These are phyloP conservation scores for Plectranthus barbatus DNA, from an alignment of 257 asterid genomes.

Conservation along the genomic window DNA sequence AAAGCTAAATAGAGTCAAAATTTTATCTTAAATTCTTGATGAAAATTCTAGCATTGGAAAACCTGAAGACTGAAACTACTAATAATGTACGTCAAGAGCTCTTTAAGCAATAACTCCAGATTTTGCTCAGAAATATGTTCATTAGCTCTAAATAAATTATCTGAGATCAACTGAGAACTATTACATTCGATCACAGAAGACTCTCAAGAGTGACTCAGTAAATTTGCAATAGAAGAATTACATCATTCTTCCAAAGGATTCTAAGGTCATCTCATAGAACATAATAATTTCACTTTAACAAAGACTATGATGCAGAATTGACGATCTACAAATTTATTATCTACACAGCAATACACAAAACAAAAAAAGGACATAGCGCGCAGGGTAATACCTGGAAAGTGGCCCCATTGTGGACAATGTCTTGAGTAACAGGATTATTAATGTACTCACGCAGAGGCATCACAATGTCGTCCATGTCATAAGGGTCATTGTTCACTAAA, in stretches of 20 bases:
- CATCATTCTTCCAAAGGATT: background rate
- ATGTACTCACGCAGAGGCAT: constrained; percentile 86
- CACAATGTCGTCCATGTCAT: constrained; percentile 57
- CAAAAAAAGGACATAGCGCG: background rate
- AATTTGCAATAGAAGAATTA: background rate
- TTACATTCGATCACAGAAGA: too few species aligned
- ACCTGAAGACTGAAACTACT: too few species aligned
- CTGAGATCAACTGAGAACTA: too few species aligned
- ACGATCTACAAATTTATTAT: background rate
- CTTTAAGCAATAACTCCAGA: too few species aligned
- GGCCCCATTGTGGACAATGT: constrained; percentile 90
- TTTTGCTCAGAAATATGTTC: too few species aligned
- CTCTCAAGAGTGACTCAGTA: background rate
- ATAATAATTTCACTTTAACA: background rate
- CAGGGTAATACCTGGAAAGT: constrained; percentile 80
- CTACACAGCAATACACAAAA: background rate
- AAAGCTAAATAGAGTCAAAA: too few species aligned
- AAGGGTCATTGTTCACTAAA: constrained; percentile 42
- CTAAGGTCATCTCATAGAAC: background rate
- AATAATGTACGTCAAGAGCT: too few species aligned
- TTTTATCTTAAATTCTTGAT: too few species aligned
- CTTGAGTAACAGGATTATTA: constrained; percentile 67
- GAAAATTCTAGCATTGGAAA: too few species aligned
- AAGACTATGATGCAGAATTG: background rate
- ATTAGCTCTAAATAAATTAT: too few species aligned